A percentile compares a stretch with the other conserved stretches of the same genome.
Evolutionary conservation across 257 asterid species (phyloP).

Genomic region (Fraxinus cuspidata): DNA sequence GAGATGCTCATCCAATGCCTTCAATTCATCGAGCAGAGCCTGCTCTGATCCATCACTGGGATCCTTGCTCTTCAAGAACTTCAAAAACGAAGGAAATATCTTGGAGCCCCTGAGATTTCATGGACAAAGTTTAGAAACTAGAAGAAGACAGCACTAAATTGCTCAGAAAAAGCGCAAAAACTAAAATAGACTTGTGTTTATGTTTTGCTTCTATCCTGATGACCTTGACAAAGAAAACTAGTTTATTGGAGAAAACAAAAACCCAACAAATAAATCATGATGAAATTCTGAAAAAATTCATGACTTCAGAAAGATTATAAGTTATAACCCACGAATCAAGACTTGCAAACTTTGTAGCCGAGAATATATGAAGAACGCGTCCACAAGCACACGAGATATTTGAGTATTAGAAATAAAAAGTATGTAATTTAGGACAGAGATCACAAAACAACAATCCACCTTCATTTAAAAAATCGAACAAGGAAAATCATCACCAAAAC

Average conservation of each 20-base stretch:
- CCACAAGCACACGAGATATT: no score
- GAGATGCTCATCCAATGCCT: constrained; percentile 74
- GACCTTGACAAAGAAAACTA: no score
- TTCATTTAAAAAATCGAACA: no score
- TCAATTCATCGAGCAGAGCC: constrained; percentile 60
- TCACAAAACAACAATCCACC: neutral
- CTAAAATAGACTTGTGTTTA: no score
- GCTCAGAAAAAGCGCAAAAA: neutral
- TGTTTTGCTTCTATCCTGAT: no score
- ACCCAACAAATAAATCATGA: no score
- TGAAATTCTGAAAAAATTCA: no score
- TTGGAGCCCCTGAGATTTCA: constrained; percentile 58
- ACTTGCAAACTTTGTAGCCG: neutral
- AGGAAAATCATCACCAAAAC: neutral
- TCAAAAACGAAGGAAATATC: constrained; percentile 59
- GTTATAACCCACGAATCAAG: no score
- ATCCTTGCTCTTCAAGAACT: constrained; percentile 80
- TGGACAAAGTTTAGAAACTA: neutral
- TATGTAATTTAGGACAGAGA: neutral
- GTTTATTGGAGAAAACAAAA: no score
- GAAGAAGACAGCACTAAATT: neutral
- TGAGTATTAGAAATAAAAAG: no score
- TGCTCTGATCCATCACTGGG: constrained; percentile 69
- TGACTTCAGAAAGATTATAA: no score
- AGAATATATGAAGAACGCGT: neutral